These are phyloP conservation scores for Globisporangium acanthophoron DNA, from an alignment of 352 stramenopile species.

Conservation along the genomic window DNA sequence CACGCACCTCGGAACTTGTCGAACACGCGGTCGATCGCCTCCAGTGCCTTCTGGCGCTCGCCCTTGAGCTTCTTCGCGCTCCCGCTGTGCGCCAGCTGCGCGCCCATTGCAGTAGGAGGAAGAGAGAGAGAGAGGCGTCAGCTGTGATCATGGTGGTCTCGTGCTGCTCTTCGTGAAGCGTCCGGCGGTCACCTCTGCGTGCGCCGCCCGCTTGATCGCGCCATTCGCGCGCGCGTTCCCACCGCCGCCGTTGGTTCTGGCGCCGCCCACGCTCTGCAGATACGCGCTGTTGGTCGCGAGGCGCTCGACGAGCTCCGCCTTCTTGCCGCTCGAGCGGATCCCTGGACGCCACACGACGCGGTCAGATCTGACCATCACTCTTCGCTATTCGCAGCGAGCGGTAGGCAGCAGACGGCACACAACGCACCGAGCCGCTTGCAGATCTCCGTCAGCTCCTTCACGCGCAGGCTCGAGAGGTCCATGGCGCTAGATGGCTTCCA, in stretches of 20 bases:
- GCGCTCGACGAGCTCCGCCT: slow-evolving; percentile 70
- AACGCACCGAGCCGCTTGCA: slow-evolving; percentile 40
- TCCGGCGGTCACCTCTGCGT: slow-evolving; percentile 13
- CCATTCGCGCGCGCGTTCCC: slow-evolving; percentile 15
- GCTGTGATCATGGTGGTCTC: not conserved
- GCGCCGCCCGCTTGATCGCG: slow-evolving; percentile 23
- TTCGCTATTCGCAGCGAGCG: not conserved
- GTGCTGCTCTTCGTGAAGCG: too few relatives aligned
- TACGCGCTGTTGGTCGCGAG: slow-evolving; percentile 58
- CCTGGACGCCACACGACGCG: slow-evolving; percentile 21
- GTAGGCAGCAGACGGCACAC: not conserved
- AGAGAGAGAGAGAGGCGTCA: too few relatives aligned
- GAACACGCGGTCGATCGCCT: slow-evolving; percentile 52
- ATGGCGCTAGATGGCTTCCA: slow-evolving; percentile 16
- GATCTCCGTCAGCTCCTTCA: slow-evolving; percentile 81
- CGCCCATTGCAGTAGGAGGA: not conserved
- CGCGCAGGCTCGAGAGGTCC: slow-evolving; percentile 61
- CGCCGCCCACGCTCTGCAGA: slow-evolving; percentile 18
- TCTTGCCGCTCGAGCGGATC: slow-evolving; percentile 62
- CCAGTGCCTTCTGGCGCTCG: slow-evolving; percentile 22
- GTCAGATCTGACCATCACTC: not conserved
- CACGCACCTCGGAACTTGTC: slow-evolving; percentile 51
- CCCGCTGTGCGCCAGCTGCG: slow-evolving; percentile 4
- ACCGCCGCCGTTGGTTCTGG: slow-evolving; percentile 13
- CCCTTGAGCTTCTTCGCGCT: slow-evolving; percentile 56